Evolutionary conservation across 108 stramenopile species (phyloP).

Genomic region (Cyclotella kingstonii): DNA sequence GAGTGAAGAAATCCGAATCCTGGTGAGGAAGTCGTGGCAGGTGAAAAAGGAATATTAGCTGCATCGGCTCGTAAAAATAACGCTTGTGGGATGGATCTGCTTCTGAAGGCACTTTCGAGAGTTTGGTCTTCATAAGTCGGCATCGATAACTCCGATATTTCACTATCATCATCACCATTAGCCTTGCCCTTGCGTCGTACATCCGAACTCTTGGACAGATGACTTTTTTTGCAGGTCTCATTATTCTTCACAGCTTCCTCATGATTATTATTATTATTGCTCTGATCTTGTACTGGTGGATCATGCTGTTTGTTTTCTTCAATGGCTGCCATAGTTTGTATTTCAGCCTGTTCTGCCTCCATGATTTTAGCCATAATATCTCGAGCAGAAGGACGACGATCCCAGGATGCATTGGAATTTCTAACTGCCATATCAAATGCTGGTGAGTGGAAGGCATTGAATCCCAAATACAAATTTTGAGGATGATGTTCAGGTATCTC

Average conservation of each 20-base stretch:
- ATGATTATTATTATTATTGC: not conserved
- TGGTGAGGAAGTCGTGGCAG: slow-evolving; percentile 17
- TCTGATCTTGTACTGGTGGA: slow-evolving; percentile 1
- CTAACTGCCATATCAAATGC: slow-evolving; percentile 37
- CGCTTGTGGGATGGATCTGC: slow-evolving; percentile 21
- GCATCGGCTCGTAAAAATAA: slow-evolving; percentile 20
- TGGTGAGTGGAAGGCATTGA: slow-evolving; percentile 23
- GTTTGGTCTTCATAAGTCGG: slow-evolving; percentile 27
- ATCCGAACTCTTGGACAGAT: slow-evolving; percentile 10
- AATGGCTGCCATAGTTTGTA: slow-evolving; percentile 1
- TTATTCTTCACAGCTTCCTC: slow-evolving; percentile 9
- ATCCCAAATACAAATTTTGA: slow-evolving; percentile 18
- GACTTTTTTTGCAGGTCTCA: not conserved
- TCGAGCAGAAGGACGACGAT: slow-evolving; percentile 36
- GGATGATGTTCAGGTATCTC: slow-evolving; percentile 9
- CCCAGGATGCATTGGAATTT: slow-evolving; percentile 44
- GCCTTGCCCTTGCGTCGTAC: slow-evolving; percentile 7
- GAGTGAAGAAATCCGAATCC: slow-evolving; percentile 8
- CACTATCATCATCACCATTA: slow-evolving; percentile 22
- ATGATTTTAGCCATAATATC: slow-evolving; percentile 45
- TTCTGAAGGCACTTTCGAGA: slow-evolving; percentile 14
- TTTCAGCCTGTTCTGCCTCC: slow-evolving; percentile 33
- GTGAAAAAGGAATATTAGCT: slow-evolving; percentile 16
- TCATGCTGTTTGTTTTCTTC: slow-evolving; percentile 14
- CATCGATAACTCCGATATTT: slow-evolving; percentile 42